A percentile compares a stretch with the other conserved stretches of the same genome.
These are phyloP conservation scores for Fomes fomentarius DNA, from an alignment of 1,284 basidiomycete species.

Conservation along the genomic window DNA sequence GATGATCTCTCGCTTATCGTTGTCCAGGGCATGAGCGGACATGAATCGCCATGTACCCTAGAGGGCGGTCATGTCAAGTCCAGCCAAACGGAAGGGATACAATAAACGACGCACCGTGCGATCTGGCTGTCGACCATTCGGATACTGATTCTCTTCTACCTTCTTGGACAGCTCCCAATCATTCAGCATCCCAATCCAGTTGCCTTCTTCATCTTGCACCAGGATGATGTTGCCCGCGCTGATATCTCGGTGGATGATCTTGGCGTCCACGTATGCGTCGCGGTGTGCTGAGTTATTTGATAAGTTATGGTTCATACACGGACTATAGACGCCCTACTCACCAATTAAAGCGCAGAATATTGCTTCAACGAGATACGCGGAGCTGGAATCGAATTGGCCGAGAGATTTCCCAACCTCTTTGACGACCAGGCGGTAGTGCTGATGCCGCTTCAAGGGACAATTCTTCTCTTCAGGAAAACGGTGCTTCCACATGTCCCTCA, in stretches of 20 bases:
- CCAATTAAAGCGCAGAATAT: no score
- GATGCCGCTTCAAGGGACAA: conserved; percentile 1
- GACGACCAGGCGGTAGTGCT: neutral
- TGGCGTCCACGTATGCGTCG: neutral
- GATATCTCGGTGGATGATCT: conserved; percentile 16
- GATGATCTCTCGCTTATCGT: neutral
- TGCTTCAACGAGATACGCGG: no score
- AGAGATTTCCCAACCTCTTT: neutral
- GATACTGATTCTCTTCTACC: neutral
- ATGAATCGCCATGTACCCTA: conserved; percentile 9
- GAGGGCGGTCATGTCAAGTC: no score
- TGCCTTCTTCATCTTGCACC: neutral
- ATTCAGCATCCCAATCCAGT: neutral
- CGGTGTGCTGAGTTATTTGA: conserved; percentile 5
- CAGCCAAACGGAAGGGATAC: no score
- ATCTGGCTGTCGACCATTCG: neutral
- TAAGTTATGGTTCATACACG: no score
- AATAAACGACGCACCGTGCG: no score
- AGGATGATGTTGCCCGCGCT: conserved; percentile 12
- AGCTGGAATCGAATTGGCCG: neutral
- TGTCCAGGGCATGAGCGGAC: neutral
- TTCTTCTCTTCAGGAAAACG: neutral
- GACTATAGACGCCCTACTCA: no score
- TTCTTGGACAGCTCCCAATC: conserved; percentile 9
- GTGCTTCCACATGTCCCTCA: neutral